phyloP scores from a whole-genome alignment of 2,329 filamentous ascomycete species.

The Ilyonectria destructans region DNA sequence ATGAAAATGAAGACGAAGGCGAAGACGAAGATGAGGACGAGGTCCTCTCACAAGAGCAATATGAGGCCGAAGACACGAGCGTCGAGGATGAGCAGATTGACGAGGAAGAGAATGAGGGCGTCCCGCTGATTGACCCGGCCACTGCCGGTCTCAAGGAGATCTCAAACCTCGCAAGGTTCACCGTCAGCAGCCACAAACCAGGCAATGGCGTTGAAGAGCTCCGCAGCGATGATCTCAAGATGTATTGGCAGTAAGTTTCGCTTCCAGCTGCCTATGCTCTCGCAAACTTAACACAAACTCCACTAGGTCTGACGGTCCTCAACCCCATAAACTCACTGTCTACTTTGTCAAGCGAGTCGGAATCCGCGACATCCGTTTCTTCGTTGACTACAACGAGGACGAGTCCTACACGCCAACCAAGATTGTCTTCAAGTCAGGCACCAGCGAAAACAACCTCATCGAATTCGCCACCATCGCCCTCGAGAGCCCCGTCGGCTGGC shows the following conservation, averaged over 20 bases:
- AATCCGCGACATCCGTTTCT: constrained; percentile 85
- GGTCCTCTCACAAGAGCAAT: constrained; percentile 50
- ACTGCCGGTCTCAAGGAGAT: constrained; percentile 82
- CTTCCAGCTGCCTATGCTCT: not conserved
- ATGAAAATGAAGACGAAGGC: constrained; percentile 37
- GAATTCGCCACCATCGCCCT: constrained; percentile 89
- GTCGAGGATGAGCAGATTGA: constrained; percentile 57
- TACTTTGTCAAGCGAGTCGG: constrained; percentile 89
- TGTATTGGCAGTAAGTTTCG: constrained; percentile 82
- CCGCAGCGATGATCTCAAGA: constrained; percentile 79
- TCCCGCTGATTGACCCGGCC: constrained; percentile 67
- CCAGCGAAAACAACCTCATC: constrained; percentile 91
- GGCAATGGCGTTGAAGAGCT: constrained; percentile 85
- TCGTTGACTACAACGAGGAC: constrained; percentile 92
- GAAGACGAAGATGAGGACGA: constrained; percentile 47
- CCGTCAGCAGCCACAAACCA: constrained; percentile 86
- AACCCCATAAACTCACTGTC: constrained; percentile 86
- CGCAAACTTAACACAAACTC: not conserved
- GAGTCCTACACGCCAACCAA: constrained; percentile 98
- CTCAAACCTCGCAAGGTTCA: constrained; percentile 87
- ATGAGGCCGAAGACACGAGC: constrained; percentile 53
- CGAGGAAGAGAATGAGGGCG: constrained; percentile 54
- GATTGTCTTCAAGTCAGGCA: constrained; percentile 90
- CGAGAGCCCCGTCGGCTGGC: constrained; percentile 88
- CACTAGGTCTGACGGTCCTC: constrained; percentile 83